Evolutionary conservation across 257 asterid species (phyloP).

Genomic region (Hygrophila difformis): DNA sequence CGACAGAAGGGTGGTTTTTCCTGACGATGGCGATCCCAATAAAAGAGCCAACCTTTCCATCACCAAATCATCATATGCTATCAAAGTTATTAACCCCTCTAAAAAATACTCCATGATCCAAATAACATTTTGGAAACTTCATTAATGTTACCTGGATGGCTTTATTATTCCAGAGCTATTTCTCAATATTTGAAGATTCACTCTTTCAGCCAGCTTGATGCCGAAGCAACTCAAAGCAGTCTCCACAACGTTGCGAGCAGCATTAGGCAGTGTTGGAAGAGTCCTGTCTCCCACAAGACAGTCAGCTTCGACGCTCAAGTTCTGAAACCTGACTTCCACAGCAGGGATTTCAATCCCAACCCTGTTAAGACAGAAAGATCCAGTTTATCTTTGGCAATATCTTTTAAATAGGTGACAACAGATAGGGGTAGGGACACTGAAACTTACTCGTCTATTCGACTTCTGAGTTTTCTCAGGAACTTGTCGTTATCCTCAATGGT

Average conservation of each 20-base stretch:
- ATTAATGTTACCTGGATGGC: conserved; percentile 44
- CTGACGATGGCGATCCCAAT: conserved; percentile 63
- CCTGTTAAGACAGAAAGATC: conserved; percentile 22
- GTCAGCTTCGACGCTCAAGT: conserved; percentile 46
- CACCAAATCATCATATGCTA: no score
- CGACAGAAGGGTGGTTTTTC: conserved; percentile 55
- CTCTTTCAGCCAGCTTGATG: conserved; percentile 30
- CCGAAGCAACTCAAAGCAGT: conserved; percentile 36
- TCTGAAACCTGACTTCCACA: conserved; percentile 49
- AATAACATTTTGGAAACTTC: no score
- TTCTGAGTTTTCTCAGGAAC: conserved; percentile 37
- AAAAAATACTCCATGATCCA: no score
- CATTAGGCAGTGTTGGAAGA: conserved; percentile 54
- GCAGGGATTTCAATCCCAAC: conserved; percentile 48
- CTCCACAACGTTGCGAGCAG: conserved; percentile 33
- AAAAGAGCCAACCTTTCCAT: conserved; percentile 51
- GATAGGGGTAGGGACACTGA: background rate
- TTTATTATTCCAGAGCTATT: conserved; percentile 54
- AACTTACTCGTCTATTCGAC: conserved; percentile 46
- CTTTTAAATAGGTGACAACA: background rate
- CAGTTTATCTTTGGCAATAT: no score
- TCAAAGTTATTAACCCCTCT: no score
- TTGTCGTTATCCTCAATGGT: conserved; percentile 50
- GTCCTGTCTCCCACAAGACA: conserved; percentile 53
- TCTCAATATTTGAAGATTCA: conserved; percentile 38